Evolutionary conservation across 2,329 filamentous ascomycete species (phyloP).

Genomic region (Emergomyces pasteurianus): DNA sequence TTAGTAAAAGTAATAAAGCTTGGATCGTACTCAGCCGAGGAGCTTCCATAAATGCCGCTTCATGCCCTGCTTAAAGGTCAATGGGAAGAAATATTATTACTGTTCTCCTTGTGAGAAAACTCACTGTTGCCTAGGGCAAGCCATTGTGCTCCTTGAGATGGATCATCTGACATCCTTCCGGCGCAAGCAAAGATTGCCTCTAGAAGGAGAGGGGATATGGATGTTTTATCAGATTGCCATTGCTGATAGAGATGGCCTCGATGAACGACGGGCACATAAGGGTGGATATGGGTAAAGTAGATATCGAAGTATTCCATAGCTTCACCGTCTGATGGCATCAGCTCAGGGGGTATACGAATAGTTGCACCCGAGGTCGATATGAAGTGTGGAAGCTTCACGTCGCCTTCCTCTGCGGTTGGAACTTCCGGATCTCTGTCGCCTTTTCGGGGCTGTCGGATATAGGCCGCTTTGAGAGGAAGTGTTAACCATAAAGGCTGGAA

Average conservation of each 20-base stretch:
- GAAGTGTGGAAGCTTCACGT: constrained; percentile 51
- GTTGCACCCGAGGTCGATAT: constrained; percentile 59
- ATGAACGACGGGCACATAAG: constrained; percentile 83
- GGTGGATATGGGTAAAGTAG: constrained; percentile 82
- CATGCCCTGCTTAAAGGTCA: constrained; percentile 53
- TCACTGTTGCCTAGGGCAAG: constrained; percentile 75
- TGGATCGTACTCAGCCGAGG: constrained; percentile 85
- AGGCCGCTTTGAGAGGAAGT: constrained; percentile 52
- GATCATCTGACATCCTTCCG: constrained; percentile 62
- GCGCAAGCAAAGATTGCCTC: constrained; percentile 89
- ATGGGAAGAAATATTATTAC: neutral
- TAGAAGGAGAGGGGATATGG: constrained; percentile 77
- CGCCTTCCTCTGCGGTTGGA: constrained; percentile 51
- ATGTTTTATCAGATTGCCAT: constrained; percentile 71
- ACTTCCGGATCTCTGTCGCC: constrained; percentile 40
- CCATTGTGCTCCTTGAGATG: constrained; percentile 81
- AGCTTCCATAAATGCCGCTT: constrained; percentile 86
- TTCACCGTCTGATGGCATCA: constrained; percentile 83
- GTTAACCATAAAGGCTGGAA: neutral
- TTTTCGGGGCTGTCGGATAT: constrained; percentile 57
- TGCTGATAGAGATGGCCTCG: constrained; percentile 73
- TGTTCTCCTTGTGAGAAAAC: constrained; percentile 19
- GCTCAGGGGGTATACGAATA: constrained; percentile 76
- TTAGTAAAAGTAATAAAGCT: constrained; percentile 73
- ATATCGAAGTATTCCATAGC: constrained; percentile 77